Percentiles rank a stretch among this genome's conserved stretches.
These are phyloP conservation scores for Leptoxyphium fumago DNA, from an alignment of 2,329 filamentous ascomycete genomes.

Conservation along the genomic window DNA sequence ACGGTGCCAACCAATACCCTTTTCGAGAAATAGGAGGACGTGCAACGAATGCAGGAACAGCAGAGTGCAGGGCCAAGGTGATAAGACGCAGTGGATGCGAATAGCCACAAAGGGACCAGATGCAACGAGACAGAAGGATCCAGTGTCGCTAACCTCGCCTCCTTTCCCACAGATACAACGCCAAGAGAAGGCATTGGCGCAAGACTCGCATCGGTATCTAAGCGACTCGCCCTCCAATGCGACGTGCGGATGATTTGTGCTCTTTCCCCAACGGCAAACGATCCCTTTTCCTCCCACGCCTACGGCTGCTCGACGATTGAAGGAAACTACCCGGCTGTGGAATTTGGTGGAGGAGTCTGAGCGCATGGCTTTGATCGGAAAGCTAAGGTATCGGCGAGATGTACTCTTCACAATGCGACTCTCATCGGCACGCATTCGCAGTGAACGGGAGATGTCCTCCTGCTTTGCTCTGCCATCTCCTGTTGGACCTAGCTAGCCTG, in stretches of 20 bases:
- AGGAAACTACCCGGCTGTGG: neutral
- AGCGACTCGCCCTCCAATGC: conserved; percentile 35
- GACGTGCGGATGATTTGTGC: neutral
- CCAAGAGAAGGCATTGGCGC: conserved; percentile 99
- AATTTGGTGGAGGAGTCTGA: too few relatives aligned
- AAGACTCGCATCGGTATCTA: conserved; percentile 99
- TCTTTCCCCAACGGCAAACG: too few relatives aligned
- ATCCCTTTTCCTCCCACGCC: neutral
- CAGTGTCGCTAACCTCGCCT: neutral
- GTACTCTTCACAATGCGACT: too few relatives aligned
- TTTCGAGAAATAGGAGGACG: neutral
- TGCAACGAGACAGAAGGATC: too few relatives aligned
- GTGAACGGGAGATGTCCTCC: too few relatives aligned
- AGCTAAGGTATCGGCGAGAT: too few relatives aligned
- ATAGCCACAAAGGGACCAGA: too few relatives aligned
- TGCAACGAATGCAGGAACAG: neutral
- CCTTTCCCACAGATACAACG: conserved; percentile 69
- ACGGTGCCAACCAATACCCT: conserved; percentile 31
- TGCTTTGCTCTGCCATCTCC: too few relatives aligned
- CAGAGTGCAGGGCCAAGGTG: neutral
- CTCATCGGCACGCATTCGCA: too few relatives aligned
- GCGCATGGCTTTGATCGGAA: too few relatives aligned
- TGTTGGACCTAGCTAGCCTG: too few relatives aligned
- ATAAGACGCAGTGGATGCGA: conserved; percentile 1
- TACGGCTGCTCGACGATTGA: neutral